Percentiles rank a stretch among this genome's conserved stretches.
phyloP scores from a whole-genome alignment of 73 alveolate species.

The Symbiodinium natans region DNA sequence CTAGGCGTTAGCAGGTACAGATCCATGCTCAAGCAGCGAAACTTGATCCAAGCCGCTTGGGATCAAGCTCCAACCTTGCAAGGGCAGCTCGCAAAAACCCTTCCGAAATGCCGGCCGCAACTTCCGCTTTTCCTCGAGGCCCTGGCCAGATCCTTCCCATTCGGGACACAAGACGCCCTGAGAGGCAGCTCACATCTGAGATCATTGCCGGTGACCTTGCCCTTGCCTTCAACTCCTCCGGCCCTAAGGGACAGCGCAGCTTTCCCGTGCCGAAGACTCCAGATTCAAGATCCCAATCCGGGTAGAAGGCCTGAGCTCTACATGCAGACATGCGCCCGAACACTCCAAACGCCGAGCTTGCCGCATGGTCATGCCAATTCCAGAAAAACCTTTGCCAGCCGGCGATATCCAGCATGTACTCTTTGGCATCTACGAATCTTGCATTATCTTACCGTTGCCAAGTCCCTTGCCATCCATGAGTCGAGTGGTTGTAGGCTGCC shows the following conservation, averaged over 20 bases:
- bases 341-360: neutral
- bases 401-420: neutral
- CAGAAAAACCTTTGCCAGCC: slow-evolving; percentile 48
- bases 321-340: neutral
- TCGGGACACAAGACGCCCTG: neutral
- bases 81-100: too few relatives aligned
- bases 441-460: neutral
- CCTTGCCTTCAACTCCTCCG: neutral
- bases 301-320: slow-evolving; percentile 21
- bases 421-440: neutral
- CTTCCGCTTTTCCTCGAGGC: too few relatives aligned
- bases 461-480: slow-evolving; percentile 48
- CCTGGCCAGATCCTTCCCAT: neutral
- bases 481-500: slow-evolving; percentile 81
- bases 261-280: slow-evolving; percentile 22
- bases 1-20: neutral
- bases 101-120: too few relatives aligned
- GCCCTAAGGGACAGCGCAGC: slow-evolving; percentile 26
- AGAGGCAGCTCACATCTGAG: too few relatives aligned
- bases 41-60: neutral
- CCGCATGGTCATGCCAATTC: slow-evolving; percentile 84
- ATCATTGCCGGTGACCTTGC: neutral
- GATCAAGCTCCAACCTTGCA: neutral
- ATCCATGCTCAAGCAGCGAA: neutral
- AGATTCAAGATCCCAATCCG: slow-evolving; percentile 38